Percentiles rank a stretch among this genome's conserved stretches.
Evolutionary conservation across 2,329 filamentous ascomycete genomes (phyloP).

Genomic region (Sporothrix mexicana): DNA sequence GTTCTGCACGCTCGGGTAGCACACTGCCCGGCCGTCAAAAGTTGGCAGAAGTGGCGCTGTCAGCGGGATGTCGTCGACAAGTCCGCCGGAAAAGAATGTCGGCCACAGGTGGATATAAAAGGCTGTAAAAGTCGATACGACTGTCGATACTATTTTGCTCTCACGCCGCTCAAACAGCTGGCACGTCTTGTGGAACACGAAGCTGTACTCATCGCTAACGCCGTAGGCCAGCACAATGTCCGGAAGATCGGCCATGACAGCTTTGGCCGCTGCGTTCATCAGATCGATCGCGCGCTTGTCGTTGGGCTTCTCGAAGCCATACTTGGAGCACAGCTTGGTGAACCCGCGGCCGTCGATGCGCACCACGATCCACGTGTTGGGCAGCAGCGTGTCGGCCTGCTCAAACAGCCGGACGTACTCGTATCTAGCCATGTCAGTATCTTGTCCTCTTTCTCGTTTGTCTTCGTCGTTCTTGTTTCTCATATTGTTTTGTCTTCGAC

Average conservation of each 20-base stretch:
- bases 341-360: slow-evolving; percentile 94
- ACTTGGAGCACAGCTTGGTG: slow-evolving; percentile 88
- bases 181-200: slow-evolving; percentile 84
- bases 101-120: slow-evolving; percentile 87
- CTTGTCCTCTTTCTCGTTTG: slow-evolving; percentile 31
- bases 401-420: slow-evolving; percentile 95
- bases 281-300: slow-evolving; percentile 84
- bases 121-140: slow-evolving; percentile 91
- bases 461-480: slow-evolving; percentile 38
- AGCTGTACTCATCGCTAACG: slow-evolving; percentile 93
- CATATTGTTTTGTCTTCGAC: background rate
- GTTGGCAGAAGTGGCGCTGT: slow-evolving; percentile 78
- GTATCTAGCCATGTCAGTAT: slow-evolving; percentile 63
- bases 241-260: slow-evolving; percentile 80
- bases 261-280: slow-evolving; percentile 92
- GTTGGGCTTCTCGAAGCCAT: slow-evolving; percentile 90
- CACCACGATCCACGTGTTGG: slow-evolving; percentile 94
- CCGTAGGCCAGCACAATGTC: slow-evolving; percentile 91
- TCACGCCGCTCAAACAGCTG: slow-evolving; percentile 83
- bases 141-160: slow-evolving; percentile 88
- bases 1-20: slow-evolving; percentile 82
- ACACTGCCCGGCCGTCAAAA: slow-evolving; percentile 90
- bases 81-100: slow-evolving; percentile 70
- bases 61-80: slow-evolving; percentile 55
- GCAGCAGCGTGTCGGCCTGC: slow-evolving; percentile 77